These are phyloP conservation scores for Ophiostoma ulmi DNA, from an alignment of 2,329 filamentous ascomycete species.

Conservation along the genomic window DNA sequence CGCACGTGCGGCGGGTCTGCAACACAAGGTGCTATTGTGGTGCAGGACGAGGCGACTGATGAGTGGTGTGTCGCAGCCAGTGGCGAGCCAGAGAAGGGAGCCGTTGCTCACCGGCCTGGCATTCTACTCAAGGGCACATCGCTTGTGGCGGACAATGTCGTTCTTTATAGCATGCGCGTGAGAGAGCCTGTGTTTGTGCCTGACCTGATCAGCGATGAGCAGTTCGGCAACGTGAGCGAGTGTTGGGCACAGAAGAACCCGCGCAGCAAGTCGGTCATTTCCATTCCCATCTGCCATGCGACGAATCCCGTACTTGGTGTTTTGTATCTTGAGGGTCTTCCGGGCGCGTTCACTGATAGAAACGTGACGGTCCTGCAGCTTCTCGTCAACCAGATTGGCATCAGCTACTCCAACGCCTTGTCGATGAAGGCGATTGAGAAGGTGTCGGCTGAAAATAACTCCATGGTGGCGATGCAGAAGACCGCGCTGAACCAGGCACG, in stretches of 20 bases:
- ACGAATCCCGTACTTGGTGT: conserved; percentile 65
- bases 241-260: conserved; percentile 65
- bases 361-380: conserved; percentile 63
- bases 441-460: conserved; percentile 70
- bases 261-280: conserved; percentile 67
- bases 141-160: conserved; percentile 69
- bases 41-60: conserved; percentile 57
- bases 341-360: conserved; percentile 71
- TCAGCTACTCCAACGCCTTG: conserved; percentile 64
- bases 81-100: conserved; percentile 64
- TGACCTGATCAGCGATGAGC: conserved; percentile 68
- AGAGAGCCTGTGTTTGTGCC: conserved; percentile 69
- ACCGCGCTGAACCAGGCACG: conserved; percentile 65
- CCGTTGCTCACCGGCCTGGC: conserved; percentile 60
- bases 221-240: conserved; percentile 69
- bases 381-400: conserved; percentile 72
- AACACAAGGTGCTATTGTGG: conserved; percentile 66
- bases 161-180: conserved; percentile 72
- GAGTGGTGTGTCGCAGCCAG: conserved; percentile 70
- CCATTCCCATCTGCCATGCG: conserved; percentile 72
- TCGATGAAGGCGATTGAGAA: conserved; percentile 68
- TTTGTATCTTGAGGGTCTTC: conserved; percentile 69
- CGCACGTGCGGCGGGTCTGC: conserved; percentile 69
- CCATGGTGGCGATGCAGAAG: conserved; percentile 74
- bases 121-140: conserved; percentile 61